These are phyloP conservation scores for Dovyalis caffra DNA, from an alignment of 345 rosid species.

Conservation along the genomic window DNA sequence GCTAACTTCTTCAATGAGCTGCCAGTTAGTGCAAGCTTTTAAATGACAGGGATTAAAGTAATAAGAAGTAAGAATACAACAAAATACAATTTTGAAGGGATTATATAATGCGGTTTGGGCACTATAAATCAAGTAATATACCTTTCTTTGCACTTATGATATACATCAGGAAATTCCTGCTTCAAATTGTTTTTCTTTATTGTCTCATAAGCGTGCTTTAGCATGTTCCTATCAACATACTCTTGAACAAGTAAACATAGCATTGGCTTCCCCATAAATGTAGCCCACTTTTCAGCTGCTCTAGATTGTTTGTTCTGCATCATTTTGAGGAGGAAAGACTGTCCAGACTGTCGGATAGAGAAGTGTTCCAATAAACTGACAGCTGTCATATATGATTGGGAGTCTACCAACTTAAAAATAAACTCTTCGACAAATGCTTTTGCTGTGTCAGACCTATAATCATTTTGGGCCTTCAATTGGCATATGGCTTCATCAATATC, in stretches of 20 bases:
- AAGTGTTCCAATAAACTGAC: slow-evolving; percentile 78
- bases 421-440: slow-evolving; percentile 53
- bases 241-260: slow-evolving; percentile 63
- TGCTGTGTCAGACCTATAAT: slow-evolving; percentile 32
- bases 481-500: slow-evolving; percentile 54
- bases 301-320: slow-evolving; percentile 59
- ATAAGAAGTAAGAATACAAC: neutral
- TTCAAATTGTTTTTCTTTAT: slow-evolving; percentile 73
- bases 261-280: slow-evolving; percentile 82
- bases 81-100: neutral
- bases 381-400: slow-evolving; percentile 68
- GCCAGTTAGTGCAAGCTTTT: slow-evolving; percentile 24
- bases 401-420: slow-evolving; percentile 52
- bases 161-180: slow-evolving; percentile 67
- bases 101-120: neutral
- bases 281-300: slow-evolving; percentile 97
- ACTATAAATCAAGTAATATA: slow-evolving; percentile 21
- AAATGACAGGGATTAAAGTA: slow-evolving; percentile 4
- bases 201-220: slow-evolving; percentile 62
- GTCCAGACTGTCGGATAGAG: slow-evolving; percentile 67
- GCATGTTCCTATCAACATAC: slow-evolving; percentile 68
- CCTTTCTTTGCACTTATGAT: slow-evolving; percentile 81
- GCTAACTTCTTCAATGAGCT: slow-evolving; percentile 75
- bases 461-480: slow-evolving; percentile 28
- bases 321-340: slow-evolving; percentile 72